A percentile compares a stretch with the other conserved stretches of the same genome.
phyloP scores from a whole-genome alignment of 768 basidiomycete genomes.

The Leccinum sublutescens region DNA sequence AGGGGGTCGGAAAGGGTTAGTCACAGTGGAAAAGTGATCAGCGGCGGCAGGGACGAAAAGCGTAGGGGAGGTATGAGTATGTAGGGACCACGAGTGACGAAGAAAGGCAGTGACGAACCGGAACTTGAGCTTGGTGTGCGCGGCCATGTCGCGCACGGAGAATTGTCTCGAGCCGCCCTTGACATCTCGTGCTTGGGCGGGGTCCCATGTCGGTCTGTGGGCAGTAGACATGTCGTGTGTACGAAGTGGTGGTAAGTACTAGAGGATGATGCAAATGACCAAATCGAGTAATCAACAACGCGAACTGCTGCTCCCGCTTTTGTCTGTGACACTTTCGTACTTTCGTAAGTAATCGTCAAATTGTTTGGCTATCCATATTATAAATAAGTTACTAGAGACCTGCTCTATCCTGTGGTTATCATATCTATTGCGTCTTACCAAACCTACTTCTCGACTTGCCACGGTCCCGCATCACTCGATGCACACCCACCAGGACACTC shows the following conservation, averaged over 20 bases:
- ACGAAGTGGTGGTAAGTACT: background rate
- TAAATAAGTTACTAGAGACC: too few species aligned
- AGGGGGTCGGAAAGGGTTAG: background rate
- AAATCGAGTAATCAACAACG: background rate
- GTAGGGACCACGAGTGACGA: background rate
- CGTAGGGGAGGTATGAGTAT: background rate
- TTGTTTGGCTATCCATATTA: too few species aligned
- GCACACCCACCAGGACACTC: conserved; percentile 78
- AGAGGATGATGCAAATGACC: background rate
- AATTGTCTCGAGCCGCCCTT: conserved; percentile 91
- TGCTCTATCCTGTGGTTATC: too few species aligned
- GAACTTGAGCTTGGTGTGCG: conserved; percentile 98
- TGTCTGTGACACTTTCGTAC: too few species aligned
- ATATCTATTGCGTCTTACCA: too few species aligned
- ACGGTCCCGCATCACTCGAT: conserved; percentile 88
- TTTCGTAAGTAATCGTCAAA: too few species aligned
- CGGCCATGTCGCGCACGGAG: conserved; percentile 90
- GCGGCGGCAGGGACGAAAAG: fast-evolving
- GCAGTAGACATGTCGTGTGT: conserved; percentile 71
- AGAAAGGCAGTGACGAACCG: conserved; percentile 47
- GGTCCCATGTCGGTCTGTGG: conserved; percentile 96
- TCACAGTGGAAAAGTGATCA: background rate
- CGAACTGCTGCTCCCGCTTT: background rate
- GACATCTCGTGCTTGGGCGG: conserved; percentile 89
- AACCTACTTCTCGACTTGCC: conserved; percentile 36